Conservation (phyloP, 768 basidiomycete genomes). For the Coprinopsis cinerea region DNA sequence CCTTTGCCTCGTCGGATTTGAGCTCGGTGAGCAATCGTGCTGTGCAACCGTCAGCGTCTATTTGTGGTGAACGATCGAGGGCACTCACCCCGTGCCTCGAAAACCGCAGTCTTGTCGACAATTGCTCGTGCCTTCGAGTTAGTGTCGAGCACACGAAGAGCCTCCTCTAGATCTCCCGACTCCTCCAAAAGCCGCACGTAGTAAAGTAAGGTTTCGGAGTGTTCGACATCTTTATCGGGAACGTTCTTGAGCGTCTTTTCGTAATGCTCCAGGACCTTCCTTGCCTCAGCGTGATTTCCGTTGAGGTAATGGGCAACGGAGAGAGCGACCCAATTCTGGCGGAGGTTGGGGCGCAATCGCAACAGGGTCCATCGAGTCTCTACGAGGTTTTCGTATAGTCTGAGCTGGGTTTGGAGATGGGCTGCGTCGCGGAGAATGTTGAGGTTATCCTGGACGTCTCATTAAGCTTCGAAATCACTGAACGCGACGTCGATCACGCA, state of each 20-base stretch:
- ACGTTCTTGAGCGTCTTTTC: constrained; percentile 72
- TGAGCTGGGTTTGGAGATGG: constrained; percentile 81
- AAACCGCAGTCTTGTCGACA: constrained; percentile 63
- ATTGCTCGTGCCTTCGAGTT: constrained; percentile 60
- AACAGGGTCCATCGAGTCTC: constrained; percentile 81
- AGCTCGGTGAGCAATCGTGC: constrained; percentile 76
- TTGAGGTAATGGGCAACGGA: constrained; percentile 87
- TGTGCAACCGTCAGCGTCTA: constrained; percentile 22
- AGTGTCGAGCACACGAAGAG: constrained; percentile 56
- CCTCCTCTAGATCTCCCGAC: constrained; percentile 53
- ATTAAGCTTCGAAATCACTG: constrained; percentile 3
- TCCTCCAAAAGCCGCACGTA: constrained; percentile 72
- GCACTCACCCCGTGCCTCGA: constrained; percentile 58
- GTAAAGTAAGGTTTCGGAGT: constrained; percentile 78
- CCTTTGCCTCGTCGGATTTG: constrained; percentile 63
- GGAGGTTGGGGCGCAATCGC: constrained; percentile 70
- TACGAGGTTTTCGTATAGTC: constrained; percentile 71
- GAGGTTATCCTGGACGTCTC: constrained; percentile 69
- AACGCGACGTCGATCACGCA: constrained; percentile 28
- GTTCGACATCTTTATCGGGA: constrained; percentile 73
- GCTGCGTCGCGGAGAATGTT: constrained; percentile 91
- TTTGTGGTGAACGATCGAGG: constrained; percentile 6
- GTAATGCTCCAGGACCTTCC: constrained; percentile 68
- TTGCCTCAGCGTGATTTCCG: constrained; percentile 65
- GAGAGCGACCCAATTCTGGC: constrained; percentile 85